Base-by-base conservation (phyloP, 805 yeast genomes). In the Pichia phayaonensis region DNA sequence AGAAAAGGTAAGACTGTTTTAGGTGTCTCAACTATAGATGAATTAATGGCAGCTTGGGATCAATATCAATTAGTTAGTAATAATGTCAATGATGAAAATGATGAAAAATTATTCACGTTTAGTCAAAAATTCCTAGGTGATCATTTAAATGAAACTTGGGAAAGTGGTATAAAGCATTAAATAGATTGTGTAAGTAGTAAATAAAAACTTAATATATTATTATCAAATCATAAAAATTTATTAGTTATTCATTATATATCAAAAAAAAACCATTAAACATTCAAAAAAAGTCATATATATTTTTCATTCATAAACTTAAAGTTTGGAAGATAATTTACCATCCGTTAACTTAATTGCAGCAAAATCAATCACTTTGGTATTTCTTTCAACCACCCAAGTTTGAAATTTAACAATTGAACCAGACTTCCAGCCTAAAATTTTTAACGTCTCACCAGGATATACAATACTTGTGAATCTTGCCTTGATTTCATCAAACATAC, bases 381-480 rank as follows among this genome's bases (percentile, higher is more conserved):
- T 76, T 67, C 96, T 83, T 61, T 86, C 95, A 53, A 84, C 81
- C 51, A 84, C 87, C 65, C 80, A 79, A 12, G 95, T 81, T 69
- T 86, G 95, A 81, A 90, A 92, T 52, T 80, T 72, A 46, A 89
- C 83, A 45, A 73, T 63, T 55, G 79, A 65, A 50, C 85, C 84
- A 48, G 79, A 75, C 67, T 83, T 86, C 99, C 99, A 92, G 29
- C 95, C 95, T 48, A 71, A 71, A 27, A 92, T 80, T 59, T 76
- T 77, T 66, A 92, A 75, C 16, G 86, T 83, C 69, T 92, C 97
- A 57, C 98, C 99, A 10, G 97, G 97, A 79, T 80, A 90, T 23
- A 92, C 97, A 60, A 86, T 83, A 61, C 90, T 90, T 21, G 95
- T 79, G 69, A 92, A 92, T 65, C 98, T 82, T 16, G 80, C 94